Percentiles rank a stretch among this genome's conserved stretches.
Evolutionary conservation across 208 protist genomes (phyloP).

Genomic region (Naegleria gruberi): DNA sequence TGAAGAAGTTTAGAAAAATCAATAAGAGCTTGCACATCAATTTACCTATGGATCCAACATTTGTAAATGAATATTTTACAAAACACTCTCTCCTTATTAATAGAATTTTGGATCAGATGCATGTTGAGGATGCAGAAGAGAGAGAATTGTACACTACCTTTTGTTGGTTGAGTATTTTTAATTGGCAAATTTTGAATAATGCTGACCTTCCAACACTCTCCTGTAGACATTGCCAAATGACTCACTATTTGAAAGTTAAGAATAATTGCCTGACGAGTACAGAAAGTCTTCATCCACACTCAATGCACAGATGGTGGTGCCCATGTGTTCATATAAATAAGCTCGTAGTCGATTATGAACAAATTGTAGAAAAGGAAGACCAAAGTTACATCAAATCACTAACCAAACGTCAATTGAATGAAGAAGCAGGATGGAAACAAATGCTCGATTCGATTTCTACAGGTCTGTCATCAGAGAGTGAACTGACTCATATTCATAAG

Average conservation of each 20-base stretch:
- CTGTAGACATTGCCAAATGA: background rate
- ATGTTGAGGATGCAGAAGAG: background rate
- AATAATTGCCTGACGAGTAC: background rate
- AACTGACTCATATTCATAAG: background rate
- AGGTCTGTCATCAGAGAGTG: background rate
- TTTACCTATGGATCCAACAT: background rate
- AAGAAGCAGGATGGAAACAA: background rate
- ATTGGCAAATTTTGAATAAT: background rate
- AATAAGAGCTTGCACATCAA: background rate
- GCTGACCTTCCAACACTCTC: background rate
- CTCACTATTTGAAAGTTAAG: background rate
- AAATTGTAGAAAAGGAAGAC: background rate
- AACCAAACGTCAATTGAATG: background rate
- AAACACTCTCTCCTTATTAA: background rate
- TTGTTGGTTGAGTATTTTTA: background rate
- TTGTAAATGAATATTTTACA: background rate
- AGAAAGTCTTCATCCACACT: background rate
- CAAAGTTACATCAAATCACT: background rate
- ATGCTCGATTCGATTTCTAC: background rate
- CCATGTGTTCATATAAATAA: background rate
- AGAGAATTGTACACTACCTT: background rate
- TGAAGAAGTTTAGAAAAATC: background rate
- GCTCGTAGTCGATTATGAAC: background rate
- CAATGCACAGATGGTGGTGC: background rate
- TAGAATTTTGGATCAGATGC: background rate